Conservation (phyloP, 2,329 filamentous ascomycete genomes). For the Aspergillus fructus region DNA sequence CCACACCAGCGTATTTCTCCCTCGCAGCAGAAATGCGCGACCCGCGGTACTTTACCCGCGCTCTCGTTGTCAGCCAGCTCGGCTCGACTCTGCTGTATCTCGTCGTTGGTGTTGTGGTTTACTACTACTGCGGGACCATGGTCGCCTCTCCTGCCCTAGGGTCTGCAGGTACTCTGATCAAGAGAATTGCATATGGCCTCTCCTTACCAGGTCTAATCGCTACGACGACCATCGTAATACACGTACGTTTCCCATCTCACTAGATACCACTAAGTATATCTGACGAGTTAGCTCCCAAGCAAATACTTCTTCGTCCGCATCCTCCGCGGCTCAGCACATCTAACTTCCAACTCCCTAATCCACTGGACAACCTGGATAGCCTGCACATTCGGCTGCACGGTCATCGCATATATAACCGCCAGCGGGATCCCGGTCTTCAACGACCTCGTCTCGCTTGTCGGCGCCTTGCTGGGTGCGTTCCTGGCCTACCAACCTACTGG, state of each 20-base stretch:
- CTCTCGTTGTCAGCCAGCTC: constrained; percentile 32
- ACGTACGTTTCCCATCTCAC: constrained; percentile 20
- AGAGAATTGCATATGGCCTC: constrained; percentile 48
- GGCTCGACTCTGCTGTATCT: constrained; percentile 34
- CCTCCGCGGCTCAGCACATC: constrained; percentile 23
- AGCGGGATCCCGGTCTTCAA: constrained; percentile 28
- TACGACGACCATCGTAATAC: constrained; percentile 20
- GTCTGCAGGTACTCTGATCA: constrained; percentile 43
- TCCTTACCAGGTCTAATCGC: constrained; percentile 34
- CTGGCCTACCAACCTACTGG: constrained; percentile 19
- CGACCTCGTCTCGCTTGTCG: constrained; percentile 25
- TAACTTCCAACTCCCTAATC: constrained; percentile 20
- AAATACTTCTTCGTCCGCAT: constrained; percentile 24
- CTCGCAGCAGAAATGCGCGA: constrained; percentile 41
- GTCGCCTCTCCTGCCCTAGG: constrained; percentile 51
- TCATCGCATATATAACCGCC: constrained; percentile 28
- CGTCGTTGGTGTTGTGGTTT: constrained; percentile 41
- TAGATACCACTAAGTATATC: too few relatives aligned
- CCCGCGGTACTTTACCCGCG: constrained; percentile 29
- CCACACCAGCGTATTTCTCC: constrained; percentile 32
- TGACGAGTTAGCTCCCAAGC: too few relatives aligned
- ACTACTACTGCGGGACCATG: constrained; percentile 48
- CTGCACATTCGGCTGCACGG: constrained; percentile 20
- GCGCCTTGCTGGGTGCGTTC: constrained; percentile 24
- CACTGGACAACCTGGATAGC: constrained; percentile 27